Evolutionary conservation across 2,329 filamentous ascomycete species (phyloP).

Genomic region (Phialophora macrospora): DNA sequence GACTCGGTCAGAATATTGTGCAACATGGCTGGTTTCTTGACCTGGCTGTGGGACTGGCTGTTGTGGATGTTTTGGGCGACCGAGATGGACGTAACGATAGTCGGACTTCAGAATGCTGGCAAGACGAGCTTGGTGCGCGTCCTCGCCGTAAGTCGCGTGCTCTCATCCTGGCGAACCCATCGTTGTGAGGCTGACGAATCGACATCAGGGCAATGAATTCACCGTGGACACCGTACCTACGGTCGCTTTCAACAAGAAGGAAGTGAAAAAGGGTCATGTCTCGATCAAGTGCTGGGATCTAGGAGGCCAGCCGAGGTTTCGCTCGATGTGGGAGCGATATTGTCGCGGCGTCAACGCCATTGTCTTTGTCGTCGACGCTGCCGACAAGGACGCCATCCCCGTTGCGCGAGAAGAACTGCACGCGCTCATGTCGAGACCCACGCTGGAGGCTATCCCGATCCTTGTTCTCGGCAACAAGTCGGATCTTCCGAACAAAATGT

Average conservation of each 20-base stretch:
- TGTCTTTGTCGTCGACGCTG: constrained; percentile 98
- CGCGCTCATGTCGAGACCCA: constrained; percentile 80
- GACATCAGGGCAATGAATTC: constrained; percentile 87
- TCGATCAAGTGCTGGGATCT: constrained; percentile 99
- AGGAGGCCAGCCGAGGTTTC: constrained; percentile 93
- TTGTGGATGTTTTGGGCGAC: constrained; percentile 98
- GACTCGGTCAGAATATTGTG: neutral
- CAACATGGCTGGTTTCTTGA: constrained; percentile 88
- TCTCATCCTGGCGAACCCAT: constrained; percentile 9
- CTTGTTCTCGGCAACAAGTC: constrained; percentile 97
- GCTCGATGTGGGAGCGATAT: constrained; percentile 99
- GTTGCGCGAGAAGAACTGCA: constrained; percentile 92
- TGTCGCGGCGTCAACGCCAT: constrained; percentile 97
- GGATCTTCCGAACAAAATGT: constrained; percentile 86
- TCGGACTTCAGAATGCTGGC: constrained; percentile 95
- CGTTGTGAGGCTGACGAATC: neutral
- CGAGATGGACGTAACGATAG: constrained; percentile 99
- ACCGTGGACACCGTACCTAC: constrained; percentile 99
- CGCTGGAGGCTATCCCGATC: constrained; percentile 85
- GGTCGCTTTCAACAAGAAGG: constrained; percentile 99
- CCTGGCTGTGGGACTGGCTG: constrained; percentile 96
- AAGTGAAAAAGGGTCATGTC: constrained; percentile 96
- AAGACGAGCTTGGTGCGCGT: constrained; percentile 95
- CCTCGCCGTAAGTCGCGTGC: constrained; percentile 75
- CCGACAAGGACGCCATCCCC: constrained; percentile 78